Evolutionary conservation across 1,284 basidiomycete species (phyloP).

Genomic region (Vanrija pseudolonga): DNA sequence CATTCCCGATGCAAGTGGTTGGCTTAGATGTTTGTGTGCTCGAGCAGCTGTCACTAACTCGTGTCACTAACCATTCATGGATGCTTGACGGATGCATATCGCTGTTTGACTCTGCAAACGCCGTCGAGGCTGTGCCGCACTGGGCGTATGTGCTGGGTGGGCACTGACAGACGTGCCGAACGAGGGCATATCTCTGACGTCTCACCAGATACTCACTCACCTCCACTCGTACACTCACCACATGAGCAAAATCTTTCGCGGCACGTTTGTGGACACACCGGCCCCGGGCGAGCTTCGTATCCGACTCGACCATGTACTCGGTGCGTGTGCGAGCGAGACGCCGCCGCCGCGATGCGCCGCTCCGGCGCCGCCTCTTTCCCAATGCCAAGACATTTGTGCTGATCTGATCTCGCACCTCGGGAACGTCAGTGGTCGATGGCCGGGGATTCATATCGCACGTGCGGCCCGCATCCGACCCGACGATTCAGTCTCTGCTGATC

Average conservation of each 20-base stretch:
- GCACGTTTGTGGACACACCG: constrained; percentile 60
- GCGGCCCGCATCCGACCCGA: constrained; percentile 45
- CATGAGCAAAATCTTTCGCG: constrained; percentile 31
- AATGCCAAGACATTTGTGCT: not conserved
- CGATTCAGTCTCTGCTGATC: constrained; percentile 37
- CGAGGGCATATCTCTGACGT: too few species aligned
- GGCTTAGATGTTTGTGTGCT: constrained; percentile 15
- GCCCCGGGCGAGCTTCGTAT: constrained; percentile 56
- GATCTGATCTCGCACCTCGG: not conserved
- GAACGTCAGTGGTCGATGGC: constrained; percentile 53
- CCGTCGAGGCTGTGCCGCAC: too few species aligned
- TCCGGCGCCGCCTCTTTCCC: constrained; percentile 2
- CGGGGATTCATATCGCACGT: constrained; percentile 59
- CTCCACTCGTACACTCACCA: not conserved
- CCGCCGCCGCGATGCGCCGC: too few species aligned
- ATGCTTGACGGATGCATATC: too few species aligned
- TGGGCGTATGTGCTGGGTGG: too few species aligned
- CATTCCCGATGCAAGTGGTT: constrained; percentile 24
- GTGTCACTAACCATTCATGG: too few species aligned
- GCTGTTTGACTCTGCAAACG: too few species aligned
- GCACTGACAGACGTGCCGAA: too few species aligned
- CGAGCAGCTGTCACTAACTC: too few species aligned
- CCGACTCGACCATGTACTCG: constrained; percentile 58
- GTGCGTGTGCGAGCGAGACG: constrained; percentile 52
- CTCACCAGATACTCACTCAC: not conserved